Evolutionary conservation across 192 early-diverging fungal genomes (phyloP), one percentile per base, ranked within the genome.

Genomic region (Pilaira anomala): DNA sequence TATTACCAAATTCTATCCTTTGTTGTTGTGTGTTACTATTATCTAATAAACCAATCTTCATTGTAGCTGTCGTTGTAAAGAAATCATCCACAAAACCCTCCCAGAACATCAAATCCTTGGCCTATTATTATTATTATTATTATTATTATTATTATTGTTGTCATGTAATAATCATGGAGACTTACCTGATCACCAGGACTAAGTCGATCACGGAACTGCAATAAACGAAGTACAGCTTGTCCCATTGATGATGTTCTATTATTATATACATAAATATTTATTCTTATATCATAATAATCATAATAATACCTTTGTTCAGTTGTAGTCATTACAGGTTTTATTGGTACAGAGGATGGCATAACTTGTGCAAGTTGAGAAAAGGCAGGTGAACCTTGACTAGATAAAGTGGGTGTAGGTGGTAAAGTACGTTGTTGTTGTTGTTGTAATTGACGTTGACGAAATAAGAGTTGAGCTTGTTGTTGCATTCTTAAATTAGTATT

Each of bases 181-280:
- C 28, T 59, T 28, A 48, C 46, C 29, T 36, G 45, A 28, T 48
- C 44, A 8, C 28, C n/a, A 25, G 36, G 44, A 44, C 44, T 61
- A 30, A 30, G 36, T 41, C 48, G 60, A 22, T 68, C 67, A 33
- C 25, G 29, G 44, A 62, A 68, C 30, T 68, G 67, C 44, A 68
- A 21, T 48, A 68, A 28, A n/a, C 67, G 50, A 5, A 62, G 45
- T 7, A 68, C 60, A n/a, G 67, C 67, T 16, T 61, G 60, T 46
- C 67, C 67, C 29, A 21, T 61, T 12, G 26, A 21, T n/a, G 59
- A 48, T 39, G 22, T 21, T 39, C 45, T 28, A 9, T 28, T 14
- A 2, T 11, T n/a, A 29, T 28, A 30, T n/a, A 29, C 52, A 29
- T 3, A 19, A 18, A 3, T 59, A 1, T n/a, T 13, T 39, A 39